Evolutionary conservation across 2,329 filamentous ascomycete genomes (phyloP), one percentile per base, ranked within the genome.

Genomic region (Xylariaceae sp.): DNA sequence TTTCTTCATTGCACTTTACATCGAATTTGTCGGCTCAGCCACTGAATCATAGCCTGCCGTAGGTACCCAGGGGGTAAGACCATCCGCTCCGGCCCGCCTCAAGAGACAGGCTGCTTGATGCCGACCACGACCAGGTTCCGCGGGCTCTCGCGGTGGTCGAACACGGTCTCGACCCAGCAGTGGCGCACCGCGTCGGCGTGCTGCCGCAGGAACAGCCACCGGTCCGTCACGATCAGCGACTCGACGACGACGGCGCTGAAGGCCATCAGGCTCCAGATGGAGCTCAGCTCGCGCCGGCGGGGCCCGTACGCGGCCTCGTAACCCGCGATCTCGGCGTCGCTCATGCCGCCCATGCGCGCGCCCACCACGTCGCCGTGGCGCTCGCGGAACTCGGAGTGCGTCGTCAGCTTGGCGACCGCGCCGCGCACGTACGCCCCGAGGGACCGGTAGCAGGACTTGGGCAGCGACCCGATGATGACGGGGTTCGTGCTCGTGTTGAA

Each of bases 231-330:
- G 49, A 98, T 90, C 38, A 93, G 66, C 19, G 87, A 86, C 65
- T 98, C 92, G 3, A 93, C 80, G 4, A 94, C 82, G 14, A 77
- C 77, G 3, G 90, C 89, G 56, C 87, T 93, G 51, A 94, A 95
- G 1, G 92, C 89, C 90, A 98, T 98, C 50, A 98, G 58, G 46
- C 77, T 87, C 92, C 92, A 98, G 38, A 93, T 76, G 6, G 93
- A 72, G 51, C 83, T 87, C 24, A 98, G 63, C 52, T 95, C 83
- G 48, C 87, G 83, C 63, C 83, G 86, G 35, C 81, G 69, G 24
- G 69, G 67, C 19, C 57, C 56, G 58, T 82, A 95, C 26, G 60
- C 55, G 8, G 55, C 51, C 50, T 84, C 81, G 55, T 96, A 98
- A 11, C 48, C 58, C 8, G 70, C 65, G 30, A 96, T 80, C 43